Evolutionary conservation across 2,329 filamentous ascomycete genomes (phyloP), one percentile per base, ranked within the genome.

Genomic region (Fusarium luffae): DNA sequence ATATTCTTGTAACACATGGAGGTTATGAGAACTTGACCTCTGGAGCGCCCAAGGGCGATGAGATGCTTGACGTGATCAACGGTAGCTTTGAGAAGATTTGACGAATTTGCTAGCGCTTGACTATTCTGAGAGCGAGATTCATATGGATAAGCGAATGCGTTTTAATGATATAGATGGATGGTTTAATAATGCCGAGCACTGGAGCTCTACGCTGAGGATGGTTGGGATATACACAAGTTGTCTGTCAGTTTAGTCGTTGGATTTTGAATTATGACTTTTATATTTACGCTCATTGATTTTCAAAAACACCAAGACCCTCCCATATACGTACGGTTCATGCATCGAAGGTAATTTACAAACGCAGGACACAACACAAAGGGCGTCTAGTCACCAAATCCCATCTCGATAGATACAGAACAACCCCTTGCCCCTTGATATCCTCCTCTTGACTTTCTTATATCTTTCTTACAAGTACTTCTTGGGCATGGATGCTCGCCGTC

Each of bases 1-100:
- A 95, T 78, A 86, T 98, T 41, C 84, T 96, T 23, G 89, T 98
- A 49, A 96, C 92, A 2, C 85, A 91, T 65, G 83, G 87, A 25
- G 94, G 94, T 0, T 89, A 89, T 74, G 94, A 98, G 80, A 97
- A 97, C 76, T 77, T 98, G 77, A 97, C 94, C 3, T 86, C 86
- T 3, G 70, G 68, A 19, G 92, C 92, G 30, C 92, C 93, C 1
- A 97, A 97, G 82, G 88, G 89, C 3, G 85, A 91, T 54, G 90
- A 93, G 76, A 81, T 94, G 73, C 81, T 94, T 76, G 84, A 85
- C 66, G 83, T 92, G 50, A 86, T 91, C 54, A 87, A 85, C 55
- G 79, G 79, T 9, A 74, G 66, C 56, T 74, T 75, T 60, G 68
- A 76, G 66, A 74, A 67, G 50, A 60, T 76, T 41, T 75, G 21